Conservation (phyloP, 805 yeast species). For the Zygoascus bituminiphila region DNA sequence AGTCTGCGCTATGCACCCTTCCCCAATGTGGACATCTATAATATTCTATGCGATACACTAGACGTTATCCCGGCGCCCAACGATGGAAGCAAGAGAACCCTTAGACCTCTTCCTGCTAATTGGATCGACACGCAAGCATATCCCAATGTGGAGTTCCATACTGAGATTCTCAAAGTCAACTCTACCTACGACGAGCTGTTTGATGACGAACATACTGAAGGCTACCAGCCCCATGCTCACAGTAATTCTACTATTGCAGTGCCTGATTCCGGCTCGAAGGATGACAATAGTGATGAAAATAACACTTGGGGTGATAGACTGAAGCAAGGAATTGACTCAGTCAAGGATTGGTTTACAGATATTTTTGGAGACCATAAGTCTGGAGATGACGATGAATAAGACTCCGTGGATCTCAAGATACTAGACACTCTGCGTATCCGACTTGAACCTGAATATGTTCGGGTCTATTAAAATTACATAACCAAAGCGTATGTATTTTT, state of each 20-base stretch:
- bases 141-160: conserved; percentile 27
- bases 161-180: conserved; percentile 20
- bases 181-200: conserved; percentile 26
- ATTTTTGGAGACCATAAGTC: not conserved
- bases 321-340: not conserved
- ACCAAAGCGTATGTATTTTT: not conserved
- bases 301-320: not conserved
- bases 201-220: conserved; percentile 4
- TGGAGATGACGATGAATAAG: not conserved
- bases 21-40: conserved; percentile 63
- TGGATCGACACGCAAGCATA: conserved; percentile 25
- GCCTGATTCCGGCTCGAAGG: not conserved
- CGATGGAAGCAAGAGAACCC: conserved; percentile 39
- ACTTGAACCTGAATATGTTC: too few species aligned
- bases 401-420: not conserved
- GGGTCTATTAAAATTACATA: too few species aligned
- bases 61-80: conserved; percentile 45
- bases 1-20: conserved; percentile 50
- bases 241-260: not conserved
- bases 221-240: not conserved
- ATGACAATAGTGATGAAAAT: not conserved
- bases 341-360: conserved; percentile 3
- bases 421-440: too few species aligned
- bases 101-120: conserved; percentile 19
- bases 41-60: conserved; percentile 61